Percentiles rank a stretch among this genome's conserved stretches.
Evolutionary conservation across 495 filamentous ascomycete genomes (phyloP).

Genomic region (Annulohypoxylon stygium): DNA sequence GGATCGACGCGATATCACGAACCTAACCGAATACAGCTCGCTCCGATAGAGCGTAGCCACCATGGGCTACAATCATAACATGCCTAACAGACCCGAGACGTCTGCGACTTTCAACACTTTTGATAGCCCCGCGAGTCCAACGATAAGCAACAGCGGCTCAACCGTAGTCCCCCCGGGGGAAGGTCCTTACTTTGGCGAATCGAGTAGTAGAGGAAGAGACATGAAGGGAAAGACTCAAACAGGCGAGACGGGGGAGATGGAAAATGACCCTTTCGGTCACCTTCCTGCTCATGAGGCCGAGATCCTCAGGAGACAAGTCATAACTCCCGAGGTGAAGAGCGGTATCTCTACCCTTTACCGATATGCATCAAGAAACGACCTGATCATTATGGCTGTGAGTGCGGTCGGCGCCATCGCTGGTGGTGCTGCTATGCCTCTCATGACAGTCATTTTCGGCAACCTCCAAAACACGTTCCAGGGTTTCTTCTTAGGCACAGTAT

Average conservation of each 20-base stretch:
- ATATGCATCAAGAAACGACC: slow-evolving; percentile 81
- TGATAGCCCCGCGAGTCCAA: slow-evolving; percentile 32
- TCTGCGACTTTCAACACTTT: slow-evolving; percentile 24
- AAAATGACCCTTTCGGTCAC: slow-evolving; percentile 67
- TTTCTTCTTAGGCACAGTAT: slow-evolving; percentile 65
- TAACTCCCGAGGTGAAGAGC: slow-evolving; percentile 73
- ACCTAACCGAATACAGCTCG: slow-evolving; percentile 8
- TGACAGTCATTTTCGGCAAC: slow-evolving; percentile 88
- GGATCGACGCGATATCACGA: slow-evolving; percentile 23
- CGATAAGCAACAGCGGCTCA: slow-evolving; percentile 54
- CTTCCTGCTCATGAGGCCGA: slow-evolving; percentile 63
- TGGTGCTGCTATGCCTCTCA: slow-evolving; percentile 85
- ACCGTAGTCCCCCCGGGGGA: slow-evolving; percentile 22
- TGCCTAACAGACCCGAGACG: slow-evolving; percentile 51
- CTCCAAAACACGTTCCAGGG: slow-evolving; percentile 78
- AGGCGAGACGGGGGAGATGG: slow-evolving; percentile 16
- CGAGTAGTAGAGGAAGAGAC: background rate
- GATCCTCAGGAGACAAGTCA: slow-evolving; percentile 74
- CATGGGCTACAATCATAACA: slow-evolving; percentile 36
- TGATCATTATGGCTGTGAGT: slow-evolving; percentile 76
- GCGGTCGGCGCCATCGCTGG: slow-evolving; percentile 77
- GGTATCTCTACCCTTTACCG: slow-evolving; percentile 78
- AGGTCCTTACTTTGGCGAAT: slow-evolving; percentile 26
- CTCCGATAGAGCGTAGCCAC: slow-evolving; percentile 34
- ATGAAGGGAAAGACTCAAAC: background rate